Conservation (phyloP, 768 basidiomycete species). For the Xerocomellus intermedius region DNA sequence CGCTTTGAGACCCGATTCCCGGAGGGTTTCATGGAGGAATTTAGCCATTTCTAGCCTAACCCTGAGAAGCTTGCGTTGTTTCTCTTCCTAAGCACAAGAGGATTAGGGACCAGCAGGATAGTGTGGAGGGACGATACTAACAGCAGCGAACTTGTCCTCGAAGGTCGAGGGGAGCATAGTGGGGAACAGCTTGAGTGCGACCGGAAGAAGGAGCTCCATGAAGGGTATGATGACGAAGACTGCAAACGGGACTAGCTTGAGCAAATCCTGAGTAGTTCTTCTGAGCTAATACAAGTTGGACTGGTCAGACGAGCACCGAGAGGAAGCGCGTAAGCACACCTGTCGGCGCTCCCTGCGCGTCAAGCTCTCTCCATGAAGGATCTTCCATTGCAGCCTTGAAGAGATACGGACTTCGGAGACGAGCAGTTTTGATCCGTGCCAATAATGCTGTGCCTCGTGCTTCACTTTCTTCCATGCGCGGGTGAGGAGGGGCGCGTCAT, state of each 20-base stretch:
- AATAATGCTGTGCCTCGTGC: constrained; percentile 95
- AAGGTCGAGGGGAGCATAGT: constrained; percentile 99
- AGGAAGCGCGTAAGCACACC: constrained; percentile 41
- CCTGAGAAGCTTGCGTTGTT: constrained; percentile 91
- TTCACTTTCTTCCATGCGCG: constrained; percentile 92
- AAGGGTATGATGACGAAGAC: constrained; percentile 96
- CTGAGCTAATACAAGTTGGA: constrained; percentile 54
- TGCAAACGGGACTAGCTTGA: constrained; percentile 92
- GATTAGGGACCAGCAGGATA: neutral
- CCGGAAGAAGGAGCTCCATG: constrained; percentile 96
- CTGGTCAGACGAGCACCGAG: constrained; percentile 2
- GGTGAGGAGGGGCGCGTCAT: constrained; percentile 46
- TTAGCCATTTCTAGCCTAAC: constrained; percentile 98
- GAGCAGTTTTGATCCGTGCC: constrained; percentile 93
- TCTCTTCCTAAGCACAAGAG: constrained; percentile 70
- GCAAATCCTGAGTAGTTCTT: constrained; percentile 89
- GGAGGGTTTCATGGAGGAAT: constrained; percentile 95
- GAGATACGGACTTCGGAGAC: constrained; percentile 94
- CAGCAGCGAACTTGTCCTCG: constrained; percentile 94
- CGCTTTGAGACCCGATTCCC: constrained; percentile 90
- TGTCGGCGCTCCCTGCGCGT: constrained; percentile 94
- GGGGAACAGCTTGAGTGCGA: constrained; percentile 95
- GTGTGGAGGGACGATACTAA: constrained; percentile 33
- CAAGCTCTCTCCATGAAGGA: constrained; percentile 85
- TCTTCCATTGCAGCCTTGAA: constrained; percentile 82